phyloP scores from a whole-genome alignment of 2,329 filamentous ascomycete species.

The Venturia pyrina region DNA sequence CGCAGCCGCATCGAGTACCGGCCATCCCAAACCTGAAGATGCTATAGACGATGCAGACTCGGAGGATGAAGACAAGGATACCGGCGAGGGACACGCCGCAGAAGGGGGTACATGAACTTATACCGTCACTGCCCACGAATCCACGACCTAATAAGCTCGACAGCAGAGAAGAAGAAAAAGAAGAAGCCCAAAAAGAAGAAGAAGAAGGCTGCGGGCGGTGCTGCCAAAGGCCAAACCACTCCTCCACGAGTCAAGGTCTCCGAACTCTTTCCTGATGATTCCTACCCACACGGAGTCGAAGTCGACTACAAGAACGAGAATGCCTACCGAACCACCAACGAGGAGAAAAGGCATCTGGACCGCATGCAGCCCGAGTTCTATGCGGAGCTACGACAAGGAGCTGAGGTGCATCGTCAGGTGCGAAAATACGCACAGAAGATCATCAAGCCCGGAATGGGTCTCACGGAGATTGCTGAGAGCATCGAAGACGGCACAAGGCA shows the following conservation, averaged over 20 bases:
- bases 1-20: slow-evolving; percentile 15
- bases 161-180: slow-evolving; percentile 65
- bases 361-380: slow-evolving; percentile 72
- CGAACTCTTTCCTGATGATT: slow-evolving; percentile 60
- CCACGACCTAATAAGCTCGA: background rate
- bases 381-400: slow-evolving; percentile 69
- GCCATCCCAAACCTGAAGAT: slow-evolving; percentile 22
- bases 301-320: slow-evolving; percentile 72
- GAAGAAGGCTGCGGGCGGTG: slow-evolving; percentile 36
- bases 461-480: slow-evolving; percentile 77
- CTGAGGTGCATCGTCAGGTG: slow-evolving; percentile 84
- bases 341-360: slow-evolving; percentile 76
- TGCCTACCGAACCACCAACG: slow-evolving; percentile 65
- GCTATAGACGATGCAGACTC: slow-evolving; percentile 44
- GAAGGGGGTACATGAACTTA: slow-evolving; percentile 19
- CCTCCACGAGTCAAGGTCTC: slow-evolving; percentile 67
- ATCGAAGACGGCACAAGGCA: slow-evolving; percentile 76
- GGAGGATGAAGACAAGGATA: slow-evolving; percentile 45
- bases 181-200: slow-evolving; percentile 68
- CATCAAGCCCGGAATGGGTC: slow-evolving; percentile 69
- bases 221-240: slow-evolving; percentile 60
- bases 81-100: slow-evolving; percentile 34
- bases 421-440: slow-evolving; percentile 72
- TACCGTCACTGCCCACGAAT: slow-evolving; percentile 14
- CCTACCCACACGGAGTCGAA: slow-evolving; percentile 70